Percentiles rank a stretch among this genome's conserved stretches.
phyloP scores from a whole-genome alignment of 495 filamentous ascomycete species.

The Durotheca rogersii region DNA sequence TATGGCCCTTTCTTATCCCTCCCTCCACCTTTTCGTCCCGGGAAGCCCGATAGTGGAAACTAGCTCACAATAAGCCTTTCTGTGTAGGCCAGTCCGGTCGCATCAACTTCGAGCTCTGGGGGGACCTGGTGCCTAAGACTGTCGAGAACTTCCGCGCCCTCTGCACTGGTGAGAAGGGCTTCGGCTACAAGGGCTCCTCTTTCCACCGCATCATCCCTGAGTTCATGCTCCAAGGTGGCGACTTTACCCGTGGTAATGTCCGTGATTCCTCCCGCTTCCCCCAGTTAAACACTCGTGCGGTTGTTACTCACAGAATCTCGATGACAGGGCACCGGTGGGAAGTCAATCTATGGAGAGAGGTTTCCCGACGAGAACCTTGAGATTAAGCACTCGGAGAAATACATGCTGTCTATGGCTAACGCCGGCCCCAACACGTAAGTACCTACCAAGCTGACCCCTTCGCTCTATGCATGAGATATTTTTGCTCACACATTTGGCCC shows the following conservation, averaged over 20 bases:
- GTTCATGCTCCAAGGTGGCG: conserved; percentile 99
- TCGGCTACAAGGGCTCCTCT: conserved; percentile 73
- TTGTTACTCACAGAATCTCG: conserved; percentile 13
- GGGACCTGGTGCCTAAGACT: conserved; percentile 85
- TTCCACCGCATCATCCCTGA: conserved; percentile 96
- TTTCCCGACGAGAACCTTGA: conserved; percentile 80
- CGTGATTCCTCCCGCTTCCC: conserved; percentile 37
- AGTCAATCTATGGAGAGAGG: conserved; percentile 87
- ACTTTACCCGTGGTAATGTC: conserved; percentile 96
- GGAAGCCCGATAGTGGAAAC: too few species aligned
- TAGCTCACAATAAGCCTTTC: conserved; percentile 21
- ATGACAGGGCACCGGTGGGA: conserved; percentile 73
- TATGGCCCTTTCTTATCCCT: background rate
- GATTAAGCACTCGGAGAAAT: conserved; percentile 61
- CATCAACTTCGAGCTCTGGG: conserved; percentile 88
- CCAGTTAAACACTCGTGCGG: background rate
- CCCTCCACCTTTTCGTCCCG: too few species aligned
- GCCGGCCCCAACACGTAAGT: conserved; percentile 76
- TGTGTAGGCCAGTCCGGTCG: conserved; percentile 70
- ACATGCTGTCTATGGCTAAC: conserved; percentile 81
- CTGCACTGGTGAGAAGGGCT: conserved; percentile 90
- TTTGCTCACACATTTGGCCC: conserved; percentile 1
- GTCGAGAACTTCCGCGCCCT: conserved; percentile 92
- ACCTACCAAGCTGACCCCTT: conserved; percentile 3
- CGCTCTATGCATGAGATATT: background rate